Evolutionary conservation across 495 filamentous ascomycete genomes (phyloP), one percentile per base, ranked within the genome.

Genomic region (Podospora conica): DNA sequence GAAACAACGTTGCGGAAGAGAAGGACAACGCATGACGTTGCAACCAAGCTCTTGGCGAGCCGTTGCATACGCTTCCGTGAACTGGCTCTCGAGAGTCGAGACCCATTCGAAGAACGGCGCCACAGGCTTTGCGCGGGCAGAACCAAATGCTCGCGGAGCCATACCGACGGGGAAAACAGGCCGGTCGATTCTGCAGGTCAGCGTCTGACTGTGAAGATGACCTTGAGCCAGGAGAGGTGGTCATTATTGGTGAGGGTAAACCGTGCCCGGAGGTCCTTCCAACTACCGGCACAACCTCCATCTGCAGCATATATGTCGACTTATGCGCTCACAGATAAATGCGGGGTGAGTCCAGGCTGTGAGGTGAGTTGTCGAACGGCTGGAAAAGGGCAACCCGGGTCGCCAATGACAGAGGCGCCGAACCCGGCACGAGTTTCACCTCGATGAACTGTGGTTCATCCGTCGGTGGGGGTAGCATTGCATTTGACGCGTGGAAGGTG

Each of bases 401-500:
- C 55, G 55, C 29, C 29, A n/a, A 24, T 57, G 55, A 5, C 53
- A 55, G 27, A 40, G 57, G 20, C 21, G 25, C 40, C 18, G 54
- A 64, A 58, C 9, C 53, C 60, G 65, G 54, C 24, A 63, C 21
- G 24, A 27, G 58, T 7, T 53, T 33, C 57, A 55, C 18, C 55
- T 66, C 60, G 22, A 20, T 40, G 40, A 60, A 63, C 60, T 64
- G 18, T 61, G 68, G 64, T 66, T 64, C 55, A 31, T 57, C 64
- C 64, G 53, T 57, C 61, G 10, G 56, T n/a, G 55, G 62, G 55
- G 71, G 69, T 71, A 22, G 68, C 62, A 70, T 67, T 65, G 71
- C 73, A 71, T 58, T 65, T 58, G 59, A 67, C 61, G 65, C 69
- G 67, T 67, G 58, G 63, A 70, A 65, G 27, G 63, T n/a, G 58